Conservation (phyloP, 108 stramenopile genomes). For the Cyclotella distinguenda region DNA sequence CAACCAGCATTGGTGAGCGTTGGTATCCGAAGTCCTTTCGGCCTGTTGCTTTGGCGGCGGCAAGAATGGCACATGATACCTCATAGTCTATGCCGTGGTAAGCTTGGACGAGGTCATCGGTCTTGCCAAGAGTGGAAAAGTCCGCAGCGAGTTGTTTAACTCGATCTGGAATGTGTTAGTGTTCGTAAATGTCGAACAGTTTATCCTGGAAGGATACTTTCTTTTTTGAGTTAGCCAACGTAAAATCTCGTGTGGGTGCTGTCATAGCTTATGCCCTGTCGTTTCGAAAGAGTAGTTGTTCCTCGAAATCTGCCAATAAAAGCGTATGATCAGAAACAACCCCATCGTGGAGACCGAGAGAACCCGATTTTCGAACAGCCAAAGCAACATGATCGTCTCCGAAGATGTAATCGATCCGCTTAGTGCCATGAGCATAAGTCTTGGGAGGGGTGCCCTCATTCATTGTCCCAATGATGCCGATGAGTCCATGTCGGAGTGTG, state of each 20-base stretch:
- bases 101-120: not conserved
- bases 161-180: not conserved
- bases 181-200: not conserved
- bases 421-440: not conserved
- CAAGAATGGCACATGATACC: not conserved
- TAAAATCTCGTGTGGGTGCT: not conserved
- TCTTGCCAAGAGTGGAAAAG: not conserved
- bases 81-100: not conserved
- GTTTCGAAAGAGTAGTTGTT: not conserved
- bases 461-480: not conserved
- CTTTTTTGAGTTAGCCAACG: not conserved
- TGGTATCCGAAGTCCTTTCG: conserved; percentile 1
- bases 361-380: not conserved
- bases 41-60: not conserved
- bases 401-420: not conserved
- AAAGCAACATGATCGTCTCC: not conserved
- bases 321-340: not conserved
- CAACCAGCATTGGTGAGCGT: not conserved
- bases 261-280: not conserved
- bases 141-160: not conserved
- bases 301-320: not conserved
- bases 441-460: not conserved
- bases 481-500: not conserved
- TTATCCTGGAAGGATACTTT: not conserved
- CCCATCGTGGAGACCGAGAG: not conserved